These are phyloP conservation scores for Helminthosporium solani DNA, from an alignment of 2,329 filamentous ascomycete species.

Conservation along the genomic window DNA sequence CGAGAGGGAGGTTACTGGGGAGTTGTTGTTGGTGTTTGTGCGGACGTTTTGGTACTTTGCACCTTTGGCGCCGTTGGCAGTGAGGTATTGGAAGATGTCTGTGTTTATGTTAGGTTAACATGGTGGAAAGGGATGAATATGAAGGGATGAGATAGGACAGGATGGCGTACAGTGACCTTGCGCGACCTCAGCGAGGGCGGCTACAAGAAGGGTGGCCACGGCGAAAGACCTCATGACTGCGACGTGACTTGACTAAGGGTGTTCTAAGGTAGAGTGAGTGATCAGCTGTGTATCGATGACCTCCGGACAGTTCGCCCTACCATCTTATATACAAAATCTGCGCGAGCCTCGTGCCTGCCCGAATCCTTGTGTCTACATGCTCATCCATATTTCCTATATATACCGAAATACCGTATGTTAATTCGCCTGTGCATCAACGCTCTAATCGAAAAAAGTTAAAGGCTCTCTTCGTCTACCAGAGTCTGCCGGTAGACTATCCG, in stretches of 20 bases:
- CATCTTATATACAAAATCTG: constrained; percentile 29
- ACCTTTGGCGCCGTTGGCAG: constrained; percentile 39
- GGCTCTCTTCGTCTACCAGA: constrained; percentile 11
- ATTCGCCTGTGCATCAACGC: constrained; percentile 25
- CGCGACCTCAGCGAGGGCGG: constrained; percentile 37
- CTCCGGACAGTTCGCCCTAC: constrained; percentile 15
- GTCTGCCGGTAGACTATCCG: constrained; percentile 22
- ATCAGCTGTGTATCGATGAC: constrained; percentile 3
- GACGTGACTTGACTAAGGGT: constrained; percentile 1
- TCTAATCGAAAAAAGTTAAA: constrained; percentile 30
- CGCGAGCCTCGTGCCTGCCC: constrained; percentile 2
- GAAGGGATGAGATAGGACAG: neutral
- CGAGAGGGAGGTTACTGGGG: constrained; percentile 35
- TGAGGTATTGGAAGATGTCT: constrained; percentile 44
- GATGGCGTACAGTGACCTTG: constrained; percentile 37
- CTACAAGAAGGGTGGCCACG: constrained; percentile 32
- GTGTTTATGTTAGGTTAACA: neutral
- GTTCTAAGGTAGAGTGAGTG: neutral
- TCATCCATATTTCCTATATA: constrained; percentile 17
- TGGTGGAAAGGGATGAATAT: too few species aligned
- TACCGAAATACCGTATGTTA: constrained; percentile 14
- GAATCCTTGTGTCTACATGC: constrained; percentile 21
- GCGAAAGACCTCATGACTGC: constrained; percentile 38
- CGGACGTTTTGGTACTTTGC: constrained; percentile 39
- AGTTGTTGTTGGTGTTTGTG: constrained; percentile 42